Conservation (phyloP, 139 green algal genomes). For the Picochlorum sp. region DNA sequence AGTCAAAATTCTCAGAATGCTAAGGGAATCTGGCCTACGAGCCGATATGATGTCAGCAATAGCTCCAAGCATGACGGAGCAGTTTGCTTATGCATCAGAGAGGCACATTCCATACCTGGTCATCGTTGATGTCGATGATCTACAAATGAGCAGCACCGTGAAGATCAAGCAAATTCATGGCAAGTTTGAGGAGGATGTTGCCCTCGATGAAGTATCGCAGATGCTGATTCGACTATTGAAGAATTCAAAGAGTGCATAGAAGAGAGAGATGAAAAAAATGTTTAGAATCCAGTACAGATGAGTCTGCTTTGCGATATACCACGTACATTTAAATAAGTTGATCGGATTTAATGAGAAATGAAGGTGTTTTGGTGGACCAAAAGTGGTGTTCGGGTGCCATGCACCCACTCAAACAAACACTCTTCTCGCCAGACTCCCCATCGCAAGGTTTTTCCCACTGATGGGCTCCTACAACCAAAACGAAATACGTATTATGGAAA, state of each 20-base stretch:
- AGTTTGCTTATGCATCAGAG: constrained; percentile 69
- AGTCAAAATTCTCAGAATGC: constrained; percentile 45
- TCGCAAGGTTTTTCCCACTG: neutral
- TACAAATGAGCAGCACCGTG: constrained; percentile 27
- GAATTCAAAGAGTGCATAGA: neutral
- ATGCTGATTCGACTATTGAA: constrained; percentile 26
- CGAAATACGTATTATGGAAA: neutral
- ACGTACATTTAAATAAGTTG: too few relatives aligned
- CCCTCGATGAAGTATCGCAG: constrained; percentile 23
- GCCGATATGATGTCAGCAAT: constrained; percentile 54
- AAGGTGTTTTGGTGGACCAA: too few relatives aligned
- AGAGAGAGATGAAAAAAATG: too few relatives aligned
- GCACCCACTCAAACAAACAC: too few relatives aligned
- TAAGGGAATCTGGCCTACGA: constrained; percentile 59
- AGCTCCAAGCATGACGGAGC: constrained; percentile 51
- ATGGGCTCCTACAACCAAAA: neutral
- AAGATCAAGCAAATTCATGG: constrained; percentile 46
- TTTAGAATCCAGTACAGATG: too few relatives aligned
- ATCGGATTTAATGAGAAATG: too few relatives aligned
- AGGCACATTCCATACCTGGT: constrained; percentile 63
- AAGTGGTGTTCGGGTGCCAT: too few relatives aligned
- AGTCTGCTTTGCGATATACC: too few relatives aligned
- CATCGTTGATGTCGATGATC: constrained; percentile 42
- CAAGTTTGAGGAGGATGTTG: constrained; percentile 40
- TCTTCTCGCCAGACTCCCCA: too few relatives aligned